phyloP scores from a whole-genome alignment of 2,329 filamentous ascomycete genomes.

The Fusarium sp. region DNA sequence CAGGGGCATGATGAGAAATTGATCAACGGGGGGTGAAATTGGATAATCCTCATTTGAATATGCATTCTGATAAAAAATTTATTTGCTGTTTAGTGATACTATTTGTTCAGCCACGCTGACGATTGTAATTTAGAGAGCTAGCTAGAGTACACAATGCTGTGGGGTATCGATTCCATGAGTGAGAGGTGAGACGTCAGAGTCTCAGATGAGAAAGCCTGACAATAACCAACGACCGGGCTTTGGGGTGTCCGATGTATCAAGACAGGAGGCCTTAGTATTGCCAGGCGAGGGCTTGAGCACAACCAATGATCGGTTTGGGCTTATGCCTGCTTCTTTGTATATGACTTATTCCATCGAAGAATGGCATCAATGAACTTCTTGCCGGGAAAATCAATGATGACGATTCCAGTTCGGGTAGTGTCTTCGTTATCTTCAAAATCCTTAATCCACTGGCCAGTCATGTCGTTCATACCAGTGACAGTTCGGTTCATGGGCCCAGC shows the following conservation, averaged over 20 bases:
- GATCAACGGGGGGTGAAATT: slow-evolving; percentile 14
- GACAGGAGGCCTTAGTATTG: not conserved
- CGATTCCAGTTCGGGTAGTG: slow-evolving; percentile 53
- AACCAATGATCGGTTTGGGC: not conserved
- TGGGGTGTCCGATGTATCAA: not conserved
- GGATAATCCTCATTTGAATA: slow-evolving; percentile 20
- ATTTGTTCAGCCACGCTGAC: slow-evolving; percentile 11
- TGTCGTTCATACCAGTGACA: slow-evolving; percentile 61
- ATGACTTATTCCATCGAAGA: slow-evolving; percentile 52
- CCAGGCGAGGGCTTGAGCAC: slow-evolving; percentile 2
- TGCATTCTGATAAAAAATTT: slow-evolving; percentile 3
- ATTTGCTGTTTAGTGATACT: slow-evolving; percentile 14
- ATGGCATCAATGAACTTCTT: slow-evolving; percentile 55
- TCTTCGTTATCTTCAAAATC: slow-evolving; percentile 42
- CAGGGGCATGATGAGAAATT: slow-evolving; percentile 29
- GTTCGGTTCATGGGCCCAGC: slow-evolving; percentile 57
- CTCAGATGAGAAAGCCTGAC: slow-evolving; percentile 22
- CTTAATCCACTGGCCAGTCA: slow-evolving; percentile 57
- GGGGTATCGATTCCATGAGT: slow-evolving; percentile 15
- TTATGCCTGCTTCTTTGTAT: slow-evolving; percentile 33
- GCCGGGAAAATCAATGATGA: slow-evolving; percentile 63
- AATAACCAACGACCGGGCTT: slow-evolving; percentile 3
- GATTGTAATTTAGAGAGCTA: slow-evolving; percentile 26
- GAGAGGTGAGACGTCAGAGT: not conserved
- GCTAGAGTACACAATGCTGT: slow-evolving; percentile 5